phyloP scores from a whole-genome alignment of 169 alveolate species.

The Plasmodium inui region DNA sequence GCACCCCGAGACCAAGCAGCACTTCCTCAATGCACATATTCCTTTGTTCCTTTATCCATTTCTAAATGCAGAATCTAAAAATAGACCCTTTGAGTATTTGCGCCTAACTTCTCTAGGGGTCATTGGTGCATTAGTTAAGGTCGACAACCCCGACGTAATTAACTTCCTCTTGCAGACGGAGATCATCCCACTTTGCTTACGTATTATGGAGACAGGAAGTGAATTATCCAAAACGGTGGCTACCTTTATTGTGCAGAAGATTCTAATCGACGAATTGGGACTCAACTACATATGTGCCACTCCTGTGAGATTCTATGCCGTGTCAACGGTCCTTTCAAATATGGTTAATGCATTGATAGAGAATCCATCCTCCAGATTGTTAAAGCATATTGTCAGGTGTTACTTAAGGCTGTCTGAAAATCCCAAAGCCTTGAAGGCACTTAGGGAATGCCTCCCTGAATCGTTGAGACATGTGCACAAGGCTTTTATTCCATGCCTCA shows the following conservation, averaged over 20 bases:
- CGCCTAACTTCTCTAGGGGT: conserved; percentile 99
- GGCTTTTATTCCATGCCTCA: conserved; percentile 84
- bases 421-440: conserved; percentile 92
- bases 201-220: conserved; percentile 99
- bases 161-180: conserved; percentile 96
- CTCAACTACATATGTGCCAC: conserved; percentile 96
- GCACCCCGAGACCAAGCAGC: conserved; percentile 97
- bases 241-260: conserved; percentile 98
- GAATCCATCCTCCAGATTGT: conserved; percentile 94
- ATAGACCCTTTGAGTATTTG: conserved; percentile 97
- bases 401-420: conserved; percentile 97
- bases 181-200: conserved; percentile 97
- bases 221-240: conserved; percentile 98
- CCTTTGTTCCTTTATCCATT: conserved; percentile 98
- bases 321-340: conserved; percentile 94
- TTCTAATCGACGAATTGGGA: conserved; percentile 97
- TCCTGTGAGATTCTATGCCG: conserved; percentile 98
- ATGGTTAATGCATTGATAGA: conserved; percentile 93
- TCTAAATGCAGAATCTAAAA: conserved; percentile 95
- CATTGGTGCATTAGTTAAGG: conserved; percentile 99
- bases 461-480: conserved; percentile 82
- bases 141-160: conserved; percentile 97
- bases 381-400: conserved; percentile 97
- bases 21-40: conserved; percentile 96
- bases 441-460: conserved; percentile 88